Evolutionary conservation across 352 stramenopile genomes (phyloP).

Genomic region (Phytophthora ohioensis): DNA sequence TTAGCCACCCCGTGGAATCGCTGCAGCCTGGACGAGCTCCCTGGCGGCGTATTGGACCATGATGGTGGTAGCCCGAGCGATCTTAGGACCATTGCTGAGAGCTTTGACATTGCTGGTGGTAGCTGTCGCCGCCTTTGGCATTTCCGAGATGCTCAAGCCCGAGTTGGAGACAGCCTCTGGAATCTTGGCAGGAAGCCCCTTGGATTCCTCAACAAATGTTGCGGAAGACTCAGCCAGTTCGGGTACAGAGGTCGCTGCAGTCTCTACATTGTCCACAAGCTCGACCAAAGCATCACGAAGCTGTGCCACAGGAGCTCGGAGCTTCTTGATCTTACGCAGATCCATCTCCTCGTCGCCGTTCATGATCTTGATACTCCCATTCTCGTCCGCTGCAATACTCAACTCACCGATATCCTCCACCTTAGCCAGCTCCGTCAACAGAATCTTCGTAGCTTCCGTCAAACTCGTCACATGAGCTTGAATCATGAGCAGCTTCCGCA

Average conservation of each 20-base stretch:
- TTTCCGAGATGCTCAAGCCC: slow-evolving; percentile 51
- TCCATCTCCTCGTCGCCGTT: slow-evolving; percentile 55
- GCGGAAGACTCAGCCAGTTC: slow-evolving; percentile 53
- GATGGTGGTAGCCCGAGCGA: slow-evolving; percentile 49
- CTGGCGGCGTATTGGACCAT: slow-evolving; percentile 65
- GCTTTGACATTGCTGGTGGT: slow-evolving; percentile 57
- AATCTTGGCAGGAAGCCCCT: slow-evolving; percentile 53
- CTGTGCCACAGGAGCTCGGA: slow-evolving; percentile 46
- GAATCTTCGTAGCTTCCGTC: slow-evolving; percentile 44
- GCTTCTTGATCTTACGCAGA: slow-evolving; percentile 57
- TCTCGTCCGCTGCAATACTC: slow-evolving; percentile 49
- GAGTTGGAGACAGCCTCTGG: slow-evolving; percentile 51
- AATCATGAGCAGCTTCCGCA: slow-evolving; percentile 56
- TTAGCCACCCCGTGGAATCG: slow-evolving; percentile 52
- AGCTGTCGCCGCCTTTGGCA: slow-evolving; percentile 47
- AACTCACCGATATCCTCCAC: slow-evolving; percentile 48
- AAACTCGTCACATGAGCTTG: slow-evolving; percentile 47
- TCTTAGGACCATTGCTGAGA: slow-evolving; percentile 56
- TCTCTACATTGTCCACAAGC: slow-evolving; percentile 62
- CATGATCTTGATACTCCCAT: slow-evolving; percentile 54
- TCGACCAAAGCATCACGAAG: slow-evolving; percentile 62
- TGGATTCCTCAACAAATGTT: slow-evolving; percentile 49
- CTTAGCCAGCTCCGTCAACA: slow-evolving; percentile 58
- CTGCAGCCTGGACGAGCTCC: slow-evolving; percentile 52
- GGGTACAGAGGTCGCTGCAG: slow-evolving; percentile 52